Conservation (phyloP, 352 stramenopile genomes). For the Phytophthora macrochlamydospora region DNA sequence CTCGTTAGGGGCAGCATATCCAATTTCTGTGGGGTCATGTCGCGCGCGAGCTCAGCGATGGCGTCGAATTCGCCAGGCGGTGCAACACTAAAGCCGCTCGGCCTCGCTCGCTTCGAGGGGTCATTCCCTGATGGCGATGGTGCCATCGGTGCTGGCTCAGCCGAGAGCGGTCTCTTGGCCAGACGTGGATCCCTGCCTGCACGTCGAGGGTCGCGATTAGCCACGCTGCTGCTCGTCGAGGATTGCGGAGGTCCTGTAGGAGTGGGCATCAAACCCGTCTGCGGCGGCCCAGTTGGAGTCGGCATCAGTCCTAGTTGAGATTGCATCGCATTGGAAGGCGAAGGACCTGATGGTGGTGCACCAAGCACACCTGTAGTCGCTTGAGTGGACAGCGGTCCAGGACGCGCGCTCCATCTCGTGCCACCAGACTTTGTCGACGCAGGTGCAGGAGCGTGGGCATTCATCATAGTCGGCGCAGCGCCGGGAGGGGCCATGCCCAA, state of each 20-base stretch:
- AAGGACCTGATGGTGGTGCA: slow-evolving; percentile 21
- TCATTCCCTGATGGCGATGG: slow-evolving; percentile 26
- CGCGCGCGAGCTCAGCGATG: slow-evolving; percentile 72
- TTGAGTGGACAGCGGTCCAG: slow-evolving; percentile 48
- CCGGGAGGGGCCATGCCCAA: slow-evolving; percentile 52
- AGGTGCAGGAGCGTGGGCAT: slow-evolving; percentile 23
- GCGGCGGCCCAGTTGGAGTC: slow-evolving; percentile 23
- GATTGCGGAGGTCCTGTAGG: slow-evolving; percentile 26
- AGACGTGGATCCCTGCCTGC: slow-evolving; percentile 62
- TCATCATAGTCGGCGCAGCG: slow-evolving; percentile 24
- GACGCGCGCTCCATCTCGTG: slow-evolving; percentile 73
- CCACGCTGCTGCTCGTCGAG: slow-evolving; percentile 31
- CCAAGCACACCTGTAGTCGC: slow-evolving; percentile 24
- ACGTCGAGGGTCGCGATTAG: slow-evolving; percentile 60
- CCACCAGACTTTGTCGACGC: slow-evolving; percentile 48
- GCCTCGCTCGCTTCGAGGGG: slow-evolving; percentile 31
- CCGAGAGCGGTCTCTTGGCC: slow-evolving; percentile 43
- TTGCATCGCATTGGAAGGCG: slow-evolving; percentile 34
- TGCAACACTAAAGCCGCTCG: slow-evolving; percentile 14
- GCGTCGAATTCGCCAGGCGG: slow-evolving; percentile 52
- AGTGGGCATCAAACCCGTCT: slow-evolving; percentile 20
- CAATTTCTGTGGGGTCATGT: slow-evolving; percentile 85
- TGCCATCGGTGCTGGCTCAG: slow-evolving; percentile 25
- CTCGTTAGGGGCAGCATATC: slow-evolving; percentile 82
- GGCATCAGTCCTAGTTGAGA: slow-evolving; percentile 38